A percentile compares a stretch with the other conserved stretches of the same genome.
Evolutionary conservation across 306 rosid genomes (phyloP).

Genomic region (Elaeagnus macrophylla): DNA sequence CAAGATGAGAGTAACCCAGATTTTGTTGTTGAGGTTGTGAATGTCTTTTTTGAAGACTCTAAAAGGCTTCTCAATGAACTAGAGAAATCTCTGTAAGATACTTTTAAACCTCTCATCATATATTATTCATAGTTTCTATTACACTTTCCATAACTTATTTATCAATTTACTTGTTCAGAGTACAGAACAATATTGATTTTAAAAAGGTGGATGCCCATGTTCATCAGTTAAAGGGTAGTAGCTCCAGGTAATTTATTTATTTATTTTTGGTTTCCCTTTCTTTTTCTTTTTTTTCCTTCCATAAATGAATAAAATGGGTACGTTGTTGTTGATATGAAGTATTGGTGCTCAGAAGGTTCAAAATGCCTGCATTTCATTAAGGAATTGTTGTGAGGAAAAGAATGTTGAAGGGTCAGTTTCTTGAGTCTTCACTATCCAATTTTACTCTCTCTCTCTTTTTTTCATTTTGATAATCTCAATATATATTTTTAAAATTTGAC

Average conservation of each 20-base stretch:
- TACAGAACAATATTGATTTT: slow-evolving; percentile 46
- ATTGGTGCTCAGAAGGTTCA: slow-evolving; percentile 82
- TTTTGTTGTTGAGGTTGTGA: slow-evolving; percentile 73
- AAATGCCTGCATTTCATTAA: slow-evolving; percentile 48
- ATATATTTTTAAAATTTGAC: neutral
- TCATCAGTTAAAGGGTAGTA: slow-evolving; percentile 90
- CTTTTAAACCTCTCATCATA: neutral
- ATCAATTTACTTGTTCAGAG: slow-evolving; percentile 27
- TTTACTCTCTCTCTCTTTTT: neutral
- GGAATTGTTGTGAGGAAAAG: slow-evolving; percentile 41
- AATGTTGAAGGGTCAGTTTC: slow-evolving; percentile 60
- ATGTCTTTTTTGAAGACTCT: slow-evolving; percentile 67
- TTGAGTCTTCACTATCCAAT: neutral
- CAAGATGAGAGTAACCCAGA: slow-evolving; percentile 83
- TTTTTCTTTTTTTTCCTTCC: neutral
- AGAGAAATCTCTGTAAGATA: slow-evolving; percentile 42
- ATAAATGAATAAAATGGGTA: slow-evolving; percentile 5
- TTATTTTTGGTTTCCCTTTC: neutral
- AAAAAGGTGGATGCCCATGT: slow-evolving; percentile 57
- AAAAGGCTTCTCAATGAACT: slow-evolving; percentile 61
- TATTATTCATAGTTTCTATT: neutral
- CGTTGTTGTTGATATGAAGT: slow-evolving; percentile 37
- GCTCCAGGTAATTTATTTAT: slow-evolving; percentile 54
- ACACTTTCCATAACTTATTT: neutral
- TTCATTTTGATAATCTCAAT: neutral